These are phyloP conservation scores for Xerocomellus chrysenteron DNA, from an alignment of 768 basidiomycete genomes.

Conservation along the genomic window DNA sequence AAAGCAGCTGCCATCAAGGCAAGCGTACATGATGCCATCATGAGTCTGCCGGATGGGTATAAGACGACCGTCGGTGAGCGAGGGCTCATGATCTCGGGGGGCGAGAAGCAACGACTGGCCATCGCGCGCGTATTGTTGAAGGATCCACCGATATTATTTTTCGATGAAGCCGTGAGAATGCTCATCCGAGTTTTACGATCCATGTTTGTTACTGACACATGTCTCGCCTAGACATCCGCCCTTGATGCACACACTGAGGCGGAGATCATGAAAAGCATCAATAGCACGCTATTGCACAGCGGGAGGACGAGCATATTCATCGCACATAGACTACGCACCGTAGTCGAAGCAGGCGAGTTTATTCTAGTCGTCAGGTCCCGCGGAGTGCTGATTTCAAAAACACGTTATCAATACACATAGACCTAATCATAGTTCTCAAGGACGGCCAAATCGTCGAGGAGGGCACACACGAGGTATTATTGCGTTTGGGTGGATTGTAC, in stretches of 20 bases:
- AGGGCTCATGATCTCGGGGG: constrained; percentile 97
- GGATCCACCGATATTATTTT: constrained; percentile 94
- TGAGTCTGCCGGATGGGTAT: constrained; percentile 83
- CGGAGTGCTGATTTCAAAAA: not conserved
- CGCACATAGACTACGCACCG: constrained; percentile 87
- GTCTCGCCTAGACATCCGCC: constrained; percentile 74
- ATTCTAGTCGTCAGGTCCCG: not conserved
- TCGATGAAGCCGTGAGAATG: constrained; percentile 89
- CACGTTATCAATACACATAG: constrained; percentile 36
- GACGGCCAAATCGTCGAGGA: constrained; percentile 91
- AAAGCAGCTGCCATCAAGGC: constrained; percentile 80
- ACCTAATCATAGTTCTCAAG: constrained; percentile 89
- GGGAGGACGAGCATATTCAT: constrained; percentile 94
- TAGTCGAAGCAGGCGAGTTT: constrained; percentile 80
- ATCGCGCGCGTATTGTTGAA: constrained; percentile 91
- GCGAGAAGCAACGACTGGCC: constrained; percentile 96
- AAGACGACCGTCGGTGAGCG: constrained; percentile 91
- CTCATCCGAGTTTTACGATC: not conserved
- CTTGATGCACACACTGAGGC: constrained; percentile 93
- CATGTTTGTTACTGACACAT: constrained; percentile 1
- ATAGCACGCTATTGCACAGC: constrained; percentile 70
- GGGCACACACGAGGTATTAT: constrained; percentile 87
- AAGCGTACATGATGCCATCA: constrained; percentile 80
- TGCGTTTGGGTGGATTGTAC: constrained; percentile 70
- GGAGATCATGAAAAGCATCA: constrained; percentile 94